phyloP scores from a whole-genome alignment of 139 green algal genomes.

The Chlamydomonas sp. region DNA sequence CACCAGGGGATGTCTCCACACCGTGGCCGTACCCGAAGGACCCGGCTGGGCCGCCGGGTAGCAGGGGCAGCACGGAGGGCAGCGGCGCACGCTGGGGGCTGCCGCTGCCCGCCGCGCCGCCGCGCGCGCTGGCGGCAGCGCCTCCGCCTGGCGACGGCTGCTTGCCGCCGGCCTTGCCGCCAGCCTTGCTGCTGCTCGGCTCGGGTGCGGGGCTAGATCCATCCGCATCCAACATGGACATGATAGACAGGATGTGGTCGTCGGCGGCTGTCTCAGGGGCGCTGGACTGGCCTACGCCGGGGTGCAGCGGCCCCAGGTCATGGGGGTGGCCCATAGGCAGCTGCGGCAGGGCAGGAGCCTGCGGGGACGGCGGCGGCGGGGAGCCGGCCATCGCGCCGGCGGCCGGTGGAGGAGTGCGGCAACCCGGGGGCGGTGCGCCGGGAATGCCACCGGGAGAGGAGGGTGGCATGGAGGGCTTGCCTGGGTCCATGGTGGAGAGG shows the following conservation, averaged over 20 bases:
- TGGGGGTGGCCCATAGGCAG: background rate
- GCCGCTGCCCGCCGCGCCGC: background rate
- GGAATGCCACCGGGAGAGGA: background rate
- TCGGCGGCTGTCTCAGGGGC: background rate
- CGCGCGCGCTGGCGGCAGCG: no score
- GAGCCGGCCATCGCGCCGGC: no score
- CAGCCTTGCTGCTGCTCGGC: background rate
- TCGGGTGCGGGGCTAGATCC: background rate
- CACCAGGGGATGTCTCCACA: no score
- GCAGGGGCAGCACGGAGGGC: background rate
- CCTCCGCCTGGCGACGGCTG: background rate
- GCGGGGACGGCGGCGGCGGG: no score
- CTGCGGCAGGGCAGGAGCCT: no score
- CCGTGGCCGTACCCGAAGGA: no score
- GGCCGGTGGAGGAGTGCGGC: no score
- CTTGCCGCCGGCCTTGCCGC: no score
- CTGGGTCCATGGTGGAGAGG: constrained; percentile 27
- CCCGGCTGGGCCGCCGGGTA: no score
- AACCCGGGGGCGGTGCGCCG: no score
- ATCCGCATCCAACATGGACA: constrained; percentile 55
- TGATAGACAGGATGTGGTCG: constrained; percentile 59
- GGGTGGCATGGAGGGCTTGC: background rate
- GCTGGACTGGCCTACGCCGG: background rate
- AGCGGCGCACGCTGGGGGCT: constrained; percentile 23
- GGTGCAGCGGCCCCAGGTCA: background rate